Percentiles rank a stretch among this genome's conserved stretches.
phyloP scores from a whole-genome alignment of 768 basidiomycete species.

The Termitomyces sp. region DNA sequence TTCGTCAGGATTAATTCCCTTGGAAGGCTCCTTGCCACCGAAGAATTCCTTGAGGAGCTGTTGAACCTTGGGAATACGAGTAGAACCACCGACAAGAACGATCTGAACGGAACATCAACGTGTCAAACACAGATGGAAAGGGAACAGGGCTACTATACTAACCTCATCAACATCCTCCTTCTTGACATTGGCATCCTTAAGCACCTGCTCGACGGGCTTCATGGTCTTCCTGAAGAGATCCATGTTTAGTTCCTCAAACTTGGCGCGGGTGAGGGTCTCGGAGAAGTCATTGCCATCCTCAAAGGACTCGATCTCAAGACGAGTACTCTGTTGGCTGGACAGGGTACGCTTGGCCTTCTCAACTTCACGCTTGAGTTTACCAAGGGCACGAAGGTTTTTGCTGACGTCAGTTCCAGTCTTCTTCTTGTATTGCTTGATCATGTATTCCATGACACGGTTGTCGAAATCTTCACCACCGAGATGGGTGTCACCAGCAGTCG shows the following conservation, averaged over 20 bases:
- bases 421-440: conserved; percentile 88
- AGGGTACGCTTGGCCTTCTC: conserved; percentile 95
- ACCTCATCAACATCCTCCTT: conserved; percentile 96
- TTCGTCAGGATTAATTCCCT: conserved; percentile 99
- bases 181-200: conserved; percentile 97
- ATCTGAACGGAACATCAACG: conserved; percentile 36
- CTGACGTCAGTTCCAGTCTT: conserved; percentile 83
- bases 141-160: conserved; percentile 12
- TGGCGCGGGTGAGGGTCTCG: conserved; percentile 95
- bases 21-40: conserved; percentile 93
- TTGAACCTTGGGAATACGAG: conserved; percentile 99
- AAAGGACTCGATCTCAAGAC: conserved; percentile 94
- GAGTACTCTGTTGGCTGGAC: conserved; percentile 83
- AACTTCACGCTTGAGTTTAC: conserved; percentile 90
- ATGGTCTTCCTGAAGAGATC: conserved; percentile 99
- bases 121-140: background rate
- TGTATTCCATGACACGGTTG: conserved; percentile 87
- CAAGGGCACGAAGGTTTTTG: conserved; percentile 76
- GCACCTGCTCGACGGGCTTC: conserved; percentile 98
- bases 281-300: conserved; percentile 96
- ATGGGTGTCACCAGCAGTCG: conserved; percentile 92
- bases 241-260: conserved; percentile 98
- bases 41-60: conserved; percentile 98
- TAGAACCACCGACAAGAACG: conserved; percentile 94
- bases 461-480: conserved; percentile 96